phyloP scores from a whole-genome alignment of 768 basidiomycete species.

The Trametes gibbosa region DNA sequence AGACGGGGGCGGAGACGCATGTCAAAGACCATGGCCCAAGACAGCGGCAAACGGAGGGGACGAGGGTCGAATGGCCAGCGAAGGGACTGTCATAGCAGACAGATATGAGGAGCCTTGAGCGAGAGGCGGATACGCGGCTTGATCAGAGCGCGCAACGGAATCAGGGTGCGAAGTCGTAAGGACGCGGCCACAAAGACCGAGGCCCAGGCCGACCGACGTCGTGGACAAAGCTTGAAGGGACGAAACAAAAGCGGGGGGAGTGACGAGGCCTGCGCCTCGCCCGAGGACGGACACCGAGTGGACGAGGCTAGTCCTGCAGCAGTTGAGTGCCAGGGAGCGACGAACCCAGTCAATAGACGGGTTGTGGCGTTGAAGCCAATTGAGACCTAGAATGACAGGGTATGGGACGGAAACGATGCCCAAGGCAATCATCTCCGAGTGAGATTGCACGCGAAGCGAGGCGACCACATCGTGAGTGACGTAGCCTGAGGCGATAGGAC shows the following conservation, averaged over 20 bases:
- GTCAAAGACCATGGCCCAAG: no score
- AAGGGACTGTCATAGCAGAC: not conserved
- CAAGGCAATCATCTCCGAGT: conserved; percentile 31
- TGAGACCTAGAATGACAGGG: conserved; percentile 10
- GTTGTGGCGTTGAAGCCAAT: conserved; percentile 17
- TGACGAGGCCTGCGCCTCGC: conserved; percentile 30
- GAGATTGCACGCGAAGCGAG: conserved; percentile 27
- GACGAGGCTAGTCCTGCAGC: conserved; percentile 18
- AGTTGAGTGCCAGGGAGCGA: conserved; percentile 27
- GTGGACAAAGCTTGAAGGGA: not conserved
- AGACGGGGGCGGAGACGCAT: no score
- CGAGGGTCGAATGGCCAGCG: not conserved
- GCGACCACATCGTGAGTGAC: conserved; percentile 38
- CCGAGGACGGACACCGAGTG: conserved; percentile 22
- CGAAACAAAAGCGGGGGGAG: not conserved
- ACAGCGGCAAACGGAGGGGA: not conserved
- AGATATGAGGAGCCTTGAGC: not conserved
- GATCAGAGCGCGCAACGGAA: not conserved
- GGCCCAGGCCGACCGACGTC: conserved; percentile 29
- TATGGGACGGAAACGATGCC: no score
- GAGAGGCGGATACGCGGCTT: not conserved
- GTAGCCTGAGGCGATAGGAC: conserved; percentile 39
- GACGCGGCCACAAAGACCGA: conserved; percentile 18
- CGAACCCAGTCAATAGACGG: conserved; percentile 28
- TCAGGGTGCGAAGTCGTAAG: not conserved